Evolutionary conservation across 352 stramenopile genomes (phyloP), one percentile per base, ranked within the genome.

Genomic region (Phytophthora brassicae): DNA sequence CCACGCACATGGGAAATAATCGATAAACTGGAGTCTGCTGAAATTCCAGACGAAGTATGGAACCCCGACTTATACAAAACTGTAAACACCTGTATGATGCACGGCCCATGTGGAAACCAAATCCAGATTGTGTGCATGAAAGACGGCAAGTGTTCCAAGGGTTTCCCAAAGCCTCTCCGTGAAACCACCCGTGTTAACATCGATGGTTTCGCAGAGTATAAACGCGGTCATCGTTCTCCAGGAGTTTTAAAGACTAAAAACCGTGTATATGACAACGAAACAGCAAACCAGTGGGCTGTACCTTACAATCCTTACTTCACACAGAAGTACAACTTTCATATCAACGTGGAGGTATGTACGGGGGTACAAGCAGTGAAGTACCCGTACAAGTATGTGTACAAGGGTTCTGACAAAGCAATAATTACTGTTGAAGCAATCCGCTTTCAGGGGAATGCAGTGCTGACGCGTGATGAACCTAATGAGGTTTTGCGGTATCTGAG

Each of bases 1-100:
- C 60, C 59, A 12, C 50, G 31, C 1, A 68, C 39, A 0, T 3
- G 14, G 0, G 24, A 47, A n/a, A 36, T 66, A 11, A 52, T 66
- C 19, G 57, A 72, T 51, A 33, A 36, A 0, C 55, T 75, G 22
- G 60, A 77, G 6, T 71, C 31, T 0, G 53, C 56, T 2, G 58
- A 72, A 46, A 19, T 72, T 11, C 68, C 63, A 3, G 62, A 75
- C 35, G 29, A 36, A 36, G 29, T 36, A 56, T 2, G 46, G 46
- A 4, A 54, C 3, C 60, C 51, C 0, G 31, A 64, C 3, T 20
- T 53, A 8, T 64, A 64, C 36, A 17, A 56, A 22, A 64, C 46
- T 14, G 56, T 64, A 3, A 7, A 57, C 5, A 33, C 36, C 3
- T 35, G 36, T 29, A 57, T 57, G 45, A 52, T 57, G 26, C 46